phyloP scores from a whole-genome alignment of 805 yeast genomes.

The Metschnikowia arizonensis region DNA sequence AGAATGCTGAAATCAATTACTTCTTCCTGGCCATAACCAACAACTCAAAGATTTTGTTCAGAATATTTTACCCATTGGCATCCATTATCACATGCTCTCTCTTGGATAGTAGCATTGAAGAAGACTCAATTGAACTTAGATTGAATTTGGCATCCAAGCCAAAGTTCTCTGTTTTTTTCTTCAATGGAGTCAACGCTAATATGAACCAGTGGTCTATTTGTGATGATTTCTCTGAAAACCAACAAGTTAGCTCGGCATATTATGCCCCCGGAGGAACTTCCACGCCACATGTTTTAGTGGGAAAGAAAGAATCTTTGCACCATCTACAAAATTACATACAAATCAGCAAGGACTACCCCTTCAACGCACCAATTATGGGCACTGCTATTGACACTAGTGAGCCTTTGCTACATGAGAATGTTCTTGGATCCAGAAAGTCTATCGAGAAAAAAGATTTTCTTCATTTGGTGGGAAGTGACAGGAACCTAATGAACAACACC shows the following conservation, averaged over 20 bases:
- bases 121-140: conserved; percentile 45
- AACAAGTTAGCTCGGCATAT: conserved; percentile 69
- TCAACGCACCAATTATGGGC: neutral
- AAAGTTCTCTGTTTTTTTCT: conserved; percentile 72
- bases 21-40: conserved; percentile 73
- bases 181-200: conserved; percentile 49
- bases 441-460: conserved; percentile 1
- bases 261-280: conserved; percentile 50
- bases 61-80: conserved; percentile 67
- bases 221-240: conserved; percentile 81
- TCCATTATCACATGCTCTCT: conserved; percentile 59
- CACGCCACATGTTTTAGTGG: conserved; percentile 67
- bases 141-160: conserved; percentile 57
- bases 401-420: neutral
- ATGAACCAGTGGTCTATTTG: conserved; percentile 74
- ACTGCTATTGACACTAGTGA: neutral
- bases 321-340: conserved; percentile 52
- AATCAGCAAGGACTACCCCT: conserved; percentile 19
- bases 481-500: neutral
- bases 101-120: conserved; percentile 41
- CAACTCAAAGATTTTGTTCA: conserved; percentile 60
- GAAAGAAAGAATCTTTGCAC: conserved; percentile 46
- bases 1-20: conserved; percentile 69
- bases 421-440: neutral
- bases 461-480: neutral